Conservation (phyloP, 495 filamentous ascomycete species). For the Lepidopterella palustris region DNA sequence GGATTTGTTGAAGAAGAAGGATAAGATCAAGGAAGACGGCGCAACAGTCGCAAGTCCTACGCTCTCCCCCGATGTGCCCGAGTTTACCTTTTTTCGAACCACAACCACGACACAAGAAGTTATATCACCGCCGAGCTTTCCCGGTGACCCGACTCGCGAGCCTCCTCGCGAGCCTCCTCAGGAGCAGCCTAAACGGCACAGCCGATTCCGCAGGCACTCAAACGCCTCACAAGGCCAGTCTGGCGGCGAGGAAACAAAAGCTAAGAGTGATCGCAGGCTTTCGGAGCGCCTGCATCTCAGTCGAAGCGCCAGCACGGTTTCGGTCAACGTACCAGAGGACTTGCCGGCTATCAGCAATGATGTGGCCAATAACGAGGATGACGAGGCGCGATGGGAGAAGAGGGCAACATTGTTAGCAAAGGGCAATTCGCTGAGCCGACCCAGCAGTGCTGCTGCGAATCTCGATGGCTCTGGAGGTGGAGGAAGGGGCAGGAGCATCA, state of each 20-base stretch:
- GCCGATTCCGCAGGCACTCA: conserved; percentile 43
- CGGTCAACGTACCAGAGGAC: conserved; percentile 68
- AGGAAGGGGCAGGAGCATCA: conserved; percentile 29
- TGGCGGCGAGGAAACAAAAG: conserved; percentile 36
- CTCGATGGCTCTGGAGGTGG: conserved; percentile 36
- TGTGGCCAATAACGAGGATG: conserved; percentile 44
- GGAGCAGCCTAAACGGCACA: conserved; percentile 27
- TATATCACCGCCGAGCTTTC: conserved; percentile 57
- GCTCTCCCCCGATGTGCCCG: conserved; percentile 45
- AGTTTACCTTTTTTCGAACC: conserved; percentile 77
- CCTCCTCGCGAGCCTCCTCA: conserved; percentile 20
- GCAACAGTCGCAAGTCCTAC: conserved; percentile 4
- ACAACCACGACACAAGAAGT: conserved; percentile 75
- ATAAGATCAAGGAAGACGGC: conserved; percentile 45
- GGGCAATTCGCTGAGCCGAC: conserved; percentile 45
- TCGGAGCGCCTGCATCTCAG: conserved; percentile 65
- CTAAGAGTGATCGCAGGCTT: conserved; percentile 40
- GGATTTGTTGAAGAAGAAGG: conserved; percentile 69
- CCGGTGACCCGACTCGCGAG: conserved; percentile 35
- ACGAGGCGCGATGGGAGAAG: conserved; percentile 71
- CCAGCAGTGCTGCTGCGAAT: conserved; percentile 24
- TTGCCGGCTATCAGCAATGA: conserved; percentile 63
- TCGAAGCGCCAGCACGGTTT: conserved; percentile 47
- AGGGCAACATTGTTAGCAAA: conserved; percentile 77
- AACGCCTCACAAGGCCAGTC: conserved; percentile 30